Evolutionary conservation across 2,329 filamentous ascomycete species (phyloP).

Genomic region (Pseudocercospora macadamiae): DNA sequence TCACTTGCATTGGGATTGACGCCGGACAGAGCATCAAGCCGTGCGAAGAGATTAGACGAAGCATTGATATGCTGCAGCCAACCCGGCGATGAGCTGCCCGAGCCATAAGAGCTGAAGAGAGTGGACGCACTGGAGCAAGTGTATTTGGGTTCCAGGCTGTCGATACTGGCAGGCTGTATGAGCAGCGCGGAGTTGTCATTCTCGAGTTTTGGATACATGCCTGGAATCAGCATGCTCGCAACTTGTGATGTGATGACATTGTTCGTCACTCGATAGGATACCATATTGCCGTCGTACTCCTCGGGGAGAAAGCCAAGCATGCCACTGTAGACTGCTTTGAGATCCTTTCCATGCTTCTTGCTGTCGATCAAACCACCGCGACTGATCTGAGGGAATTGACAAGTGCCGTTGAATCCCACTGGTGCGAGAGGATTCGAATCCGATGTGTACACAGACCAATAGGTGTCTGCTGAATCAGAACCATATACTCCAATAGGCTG

Average conservation of each 20-base stretch:
- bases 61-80: slow-evolving; percentile 69
- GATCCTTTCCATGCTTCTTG: slow-evolving; percentile 73
- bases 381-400: slow-evolving; percentile 82
- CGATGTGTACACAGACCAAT: slow-evolving; percentile 67
- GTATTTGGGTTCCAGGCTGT: slow-evolving; percentile 76
- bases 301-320: slow-evolving; percentile 68
- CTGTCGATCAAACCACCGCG: slow-evolving; percentile 71
- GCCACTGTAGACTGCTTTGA: slow-evolving; percentile 75
- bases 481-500: slow-evolving; percentile 54
- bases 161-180: slow-evolving; percentile 60
- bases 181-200: slow-evolving; percentile 41
- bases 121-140: slow-evolving; percentile 58
- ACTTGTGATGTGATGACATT: slow-evolving; percentile 84
- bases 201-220: slow-evolving; percentile 61
- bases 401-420: slow-evolving; percentile 70
- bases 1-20: slow-evolving; percentile 58
- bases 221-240: slow-evolving; percentile 71
- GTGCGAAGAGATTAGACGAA: slow-evolving; percentile 58
- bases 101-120: slow-evolving; percentile 50
- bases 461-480: slow-evolving; percentile 58
- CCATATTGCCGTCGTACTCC: slow-evolving; percentile 47
- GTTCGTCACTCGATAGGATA: slow-evolving; percentile 74
- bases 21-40: slow-evolving; percentile 70
- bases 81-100: slow-evolving; percentile 47
- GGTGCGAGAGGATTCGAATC: slow-evolving; percentile 68